These are phyloP conservation scores for Sparassis latifolia DNA, from an alignment of 1,284 basidiomycete species.

Conservation along the genomic window DNA sequence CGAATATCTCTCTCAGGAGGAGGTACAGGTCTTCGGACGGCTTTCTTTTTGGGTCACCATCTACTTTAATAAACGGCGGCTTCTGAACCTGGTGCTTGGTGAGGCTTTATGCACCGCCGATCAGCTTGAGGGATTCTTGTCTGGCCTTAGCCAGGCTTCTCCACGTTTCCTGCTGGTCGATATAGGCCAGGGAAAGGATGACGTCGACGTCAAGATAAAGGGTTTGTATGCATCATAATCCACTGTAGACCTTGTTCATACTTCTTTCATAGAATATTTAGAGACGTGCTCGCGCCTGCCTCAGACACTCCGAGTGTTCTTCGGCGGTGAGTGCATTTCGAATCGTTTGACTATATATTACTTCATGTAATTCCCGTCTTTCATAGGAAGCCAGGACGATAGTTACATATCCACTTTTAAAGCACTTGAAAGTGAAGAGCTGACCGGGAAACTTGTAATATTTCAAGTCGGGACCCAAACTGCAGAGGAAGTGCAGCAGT, in stretches of 20 bases:
- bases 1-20: constrained; percentile 54
- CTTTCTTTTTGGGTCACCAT: constrained; percentile 68
- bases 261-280: constrained; percentile 50
- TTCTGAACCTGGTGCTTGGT: constrained; percentile 42
- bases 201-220: constrained; percentile 65
- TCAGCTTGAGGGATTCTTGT: constrained; percentile 59
- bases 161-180: constrained; percentile 67
- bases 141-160: constrained; percentile 68
- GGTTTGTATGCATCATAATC: constrained; percentile 33
- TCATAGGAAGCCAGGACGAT: constrained; percentile 35
- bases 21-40: constrained; percentile 47
- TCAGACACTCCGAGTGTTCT: constrained; percentile 69
- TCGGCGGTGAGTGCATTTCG: constrained; percentile 44
- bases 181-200: constrained; percentile 60
- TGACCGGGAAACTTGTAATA: constrained; percentile 61
- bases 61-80: constrained; percentile 57
- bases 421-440: constrained; percentile 44
- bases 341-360: too few relatives aligned
- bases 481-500: constrained; percentile 40
- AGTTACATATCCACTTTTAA: constrained; percentile 32
- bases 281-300: constrained; percentile 69
- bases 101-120: constrained; percentile 52
- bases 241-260: too few relatives aligned
- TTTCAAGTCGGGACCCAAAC: constrained; percentile 44
- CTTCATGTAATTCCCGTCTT: not conserved